phyloP scores from a whole-genome alignment of 257 asterid species.

The Nemophila menziesii region DNA sequence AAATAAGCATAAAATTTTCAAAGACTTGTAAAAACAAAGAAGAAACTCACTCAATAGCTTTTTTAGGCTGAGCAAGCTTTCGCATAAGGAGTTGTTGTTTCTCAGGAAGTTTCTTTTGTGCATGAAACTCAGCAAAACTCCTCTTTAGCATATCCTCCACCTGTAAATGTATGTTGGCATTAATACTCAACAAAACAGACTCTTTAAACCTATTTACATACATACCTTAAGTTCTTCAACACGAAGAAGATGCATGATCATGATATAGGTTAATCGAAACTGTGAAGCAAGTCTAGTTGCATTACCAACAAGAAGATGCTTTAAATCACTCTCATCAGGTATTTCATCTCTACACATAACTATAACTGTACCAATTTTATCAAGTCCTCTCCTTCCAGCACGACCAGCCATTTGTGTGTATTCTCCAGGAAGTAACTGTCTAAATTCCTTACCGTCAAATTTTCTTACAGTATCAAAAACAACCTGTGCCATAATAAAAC shows the following conservation, averaged over 20 bases:
- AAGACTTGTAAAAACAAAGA: constrained; percentile 2
- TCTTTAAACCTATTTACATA: background rate
- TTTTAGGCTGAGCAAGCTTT: constrained; percentile 72
- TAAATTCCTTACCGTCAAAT: constrained; percentile 89
- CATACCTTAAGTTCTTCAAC: constrained; percentile 95
- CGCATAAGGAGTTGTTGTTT: constrained; percentile 64
- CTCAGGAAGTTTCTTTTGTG: constrained; percentile 97
- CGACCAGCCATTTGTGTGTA: constrained; percentile 99
- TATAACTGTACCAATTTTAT: constrained; percentile 86
- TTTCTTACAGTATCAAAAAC: constrained; percentile 87
- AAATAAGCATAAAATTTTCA: constrained; percentile 1
- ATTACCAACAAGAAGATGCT: constrained; percentile 74
- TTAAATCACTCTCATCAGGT: constrained; percentile 71
- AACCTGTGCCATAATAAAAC: constrained; percentile 33
- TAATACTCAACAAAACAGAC: constrained; percentile 12
- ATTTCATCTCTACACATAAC: constrained; percentile 91
- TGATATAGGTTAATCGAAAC: constrained; percentile 91
- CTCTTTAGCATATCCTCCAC: constrained; percentile 99
- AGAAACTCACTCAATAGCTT: constrained; percentile 64
- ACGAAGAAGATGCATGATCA: constrained; percentile 96
- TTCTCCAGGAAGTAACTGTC: constrained; percentile 92
- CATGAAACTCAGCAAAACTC: constrained; percentile 98
- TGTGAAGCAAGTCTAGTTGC: constrained; percentile 91
- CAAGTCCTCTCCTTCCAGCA: constrained; percentile 99
- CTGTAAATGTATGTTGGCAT: constrained; percentile 33